Evolutionary conservation across 2,329 filamentous ascomycete species (phyloP).

Genomic region (Epichloe coenophiala): DNA sequence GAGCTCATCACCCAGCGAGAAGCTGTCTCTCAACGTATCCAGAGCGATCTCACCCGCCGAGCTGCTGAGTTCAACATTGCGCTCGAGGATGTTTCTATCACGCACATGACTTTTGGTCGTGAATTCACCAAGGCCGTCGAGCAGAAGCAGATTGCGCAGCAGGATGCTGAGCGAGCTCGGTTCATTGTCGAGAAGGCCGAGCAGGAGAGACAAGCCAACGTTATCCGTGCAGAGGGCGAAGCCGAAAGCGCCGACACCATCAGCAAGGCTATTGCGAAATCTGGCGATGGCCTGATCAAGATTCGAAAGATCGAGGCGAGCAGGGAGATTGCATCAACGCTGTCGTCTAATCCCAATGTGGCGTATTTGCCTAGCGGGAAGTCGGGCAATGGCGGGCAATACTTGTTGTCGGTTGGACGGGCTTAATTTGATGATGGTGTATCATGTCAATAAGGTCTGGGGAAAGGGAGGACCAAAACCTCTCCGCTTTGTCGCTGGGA

Average conservation of each 20-base stretch:
- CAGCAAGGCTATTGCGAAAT: constrained; percentile 82
- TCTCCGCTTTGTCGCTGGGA: constrained; percentile 8
- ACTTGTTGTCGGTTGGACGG: constrained; percentile 39
- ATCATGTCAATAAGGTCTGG: constrained; percentile 3
- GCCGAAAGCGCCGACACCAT: constrained; percentile 95
- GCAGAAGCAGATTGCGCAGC: constrained; percentile 99
- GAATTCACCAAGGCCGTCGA: constrained; percentile 98
- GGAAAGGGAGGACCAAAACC: neutral
- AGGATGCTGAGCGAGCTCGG: constrained; percentile 90
- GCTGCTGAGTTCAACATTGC: constrained; percentile 97
- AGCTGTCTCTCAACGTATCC: constrained; percentile 90
- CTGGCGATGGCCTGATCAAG: constrained; percentile 84
- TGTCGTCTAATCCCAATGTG: constrained; percentile 86
- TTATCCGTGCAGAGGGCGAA: constrained; percentile 95
- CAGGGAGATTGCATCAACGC: constrained; percentile 83
- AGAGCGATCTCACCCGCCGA: constrained; percentile 78
- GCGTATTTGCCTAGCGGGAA: constrained; percentile 79
- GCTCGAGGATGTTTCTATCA: constrained; percentile 97
- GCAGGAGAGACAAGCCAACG: constrained; percentile 96
- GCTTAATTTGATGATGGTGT: constrained; percentile 15
- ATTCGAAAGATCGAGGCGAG: constrained; percentile 96
- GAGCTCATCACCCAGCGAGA: constrained; percentile 99
- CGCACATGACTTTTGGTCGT: constrained; percentile 98
- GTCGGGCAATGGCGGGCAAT: constrained; percentile 39
- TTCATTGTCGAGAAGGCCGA: constrained; percentile 99